These are phyloP conservation scores for Sodiomyces alkalinus DNA, from an alignment of 2,329 filamentous ascomycete species.

Conservation along the genomic window DNA sequence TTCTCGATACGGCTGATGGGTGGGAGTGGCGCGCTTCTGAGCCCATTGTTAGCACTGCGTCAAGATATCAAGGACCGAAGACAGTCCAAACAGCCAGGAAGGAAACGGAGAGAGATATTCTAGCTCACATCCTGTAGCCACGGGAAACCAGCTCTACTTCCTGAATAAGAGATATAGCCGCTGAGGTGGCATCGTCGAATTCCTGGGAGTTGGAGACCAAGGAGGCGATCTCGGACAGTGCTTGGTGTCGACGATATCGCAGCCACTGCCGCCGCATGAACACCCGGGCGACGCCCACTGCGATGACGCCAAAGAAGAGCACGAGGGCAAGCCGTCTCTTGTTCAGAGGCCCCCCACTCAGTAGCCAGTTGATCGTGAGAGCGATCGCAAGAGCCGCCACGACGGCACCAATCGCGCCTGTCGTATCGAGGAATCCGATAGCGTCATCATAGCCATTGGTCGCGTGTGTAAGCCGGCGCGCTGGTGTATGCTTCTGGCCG, in stretches of 20 bases:
- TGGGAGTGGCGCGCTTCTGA: conserved; percentile 71
- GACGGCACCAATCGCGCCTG: conserved; percentile 37
- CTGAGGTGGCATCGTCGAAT: conserved; percentile 63
- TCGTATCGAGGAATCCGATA: conserved; percentile 21
- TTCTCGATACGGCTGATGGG: conserved; percentile 89
- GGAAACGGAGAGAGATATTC: not conserved
- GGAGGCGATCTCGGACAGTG: conserved; percentile 50
- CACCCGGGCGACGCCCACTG: conserved; percentile 49
- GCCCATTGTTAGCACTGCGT: conserved; percentile 6
- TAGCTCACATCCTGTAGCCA: conserved; percentile 70
- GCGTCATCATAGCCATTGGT: conserved; percentile 11
- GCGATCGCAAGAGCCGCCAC: conserved; percentile 52
- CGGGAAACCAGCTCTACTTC: conserved; percentile 92
- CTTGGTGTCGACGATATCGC: conserved; percentile 60
- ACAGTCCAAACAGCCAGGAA: not conserved
- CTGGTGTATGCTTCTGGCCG: conserved; percentile 18
- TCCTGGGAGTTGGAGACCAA: conserved; percentile 64
- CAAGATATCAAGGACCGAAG: not conserved
- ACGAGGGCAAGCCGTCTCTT: conserved; percentile 37
- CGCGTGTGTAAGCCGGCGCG: conserved; percentile 9
- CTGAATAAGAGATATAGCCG: conserved; percentile 70
- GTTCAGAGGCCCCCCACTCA: conserved; percentile 34
- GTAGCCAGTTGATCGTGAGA: conserved; percentile 59
- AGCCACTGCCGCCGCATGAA: conserved; percentile 71
- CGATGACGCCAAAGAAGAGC: conserved; percentile 30